A percentile compares a stretch with the other conserved stretches of the same genome.
Conservation (phyloP, 768 basidiomycete genomes). For the Russula olivacea region DNA sequence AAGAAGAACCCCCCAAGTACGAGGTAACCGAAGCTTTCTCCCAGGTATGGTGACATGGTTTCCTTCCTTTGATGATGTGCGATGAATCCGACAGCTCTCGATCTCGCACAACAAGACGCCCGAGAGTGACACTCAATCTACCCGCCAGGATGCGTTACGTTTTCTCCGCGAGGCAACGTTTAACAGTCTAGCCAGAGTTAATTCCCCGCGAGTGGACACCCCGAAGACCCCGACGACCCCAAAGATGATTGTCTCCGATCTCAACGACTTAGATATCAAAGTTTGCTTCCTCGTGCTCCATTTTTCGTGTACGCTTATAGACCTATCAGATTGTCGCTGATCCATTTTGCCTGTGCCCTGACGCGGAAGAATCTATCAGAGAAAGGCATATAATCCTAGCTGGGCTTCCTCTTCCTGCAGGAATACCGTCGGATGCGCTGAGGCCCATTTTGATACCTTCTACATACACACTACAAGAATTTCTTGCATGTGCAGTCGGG, state of each 20-base stretch:
- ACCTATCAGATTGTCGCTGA: slow-evolving; percentile 5
- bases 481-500: slow-evolving; percentile 50
- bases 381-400: slow-evolving; percentile 53
- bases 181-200: slow-evolving; percentile 19
- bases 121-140: slow-evolving; percentile 19
- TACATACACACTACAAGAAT: slow-evolving; percentile 62
- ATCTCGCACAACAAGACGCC: slow-evolving; percentile 10
- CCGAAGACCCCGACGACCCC: slow-evolving; percentile 10
- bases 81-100: slow-evolving; percentile 3
- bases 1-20: slow-evolving; percentile 20
- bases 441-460: slow-evolving; percentile 64
- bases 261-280: slow-evolving; percentile 23
- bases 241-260: slow-evolving; percentile 17
- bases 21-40: slow-evolving; percentile 16
- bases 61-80: neutral
- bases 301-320: slow-evolving; percentile 1
- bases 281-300: neutral
- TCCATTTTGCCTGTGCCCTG: slow-evolving; percentile 3
- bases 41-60: neutral
- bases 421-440: slow-evolving; percentile 58
- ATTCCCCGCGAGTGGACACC: slow-evolving; percentile 7
- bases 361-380: slow-evolving; percentile 35
- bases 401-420: slow-evolving; percentile 54
- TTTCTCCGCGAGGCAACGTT: slow-evolving; percentile 24
- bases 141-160: slow-evolving; percentile 24